Evolutionary conservation across 169 alveolate species (phyloP).

Genomic region (Pseudocohnilembus persalinus): DNA sequence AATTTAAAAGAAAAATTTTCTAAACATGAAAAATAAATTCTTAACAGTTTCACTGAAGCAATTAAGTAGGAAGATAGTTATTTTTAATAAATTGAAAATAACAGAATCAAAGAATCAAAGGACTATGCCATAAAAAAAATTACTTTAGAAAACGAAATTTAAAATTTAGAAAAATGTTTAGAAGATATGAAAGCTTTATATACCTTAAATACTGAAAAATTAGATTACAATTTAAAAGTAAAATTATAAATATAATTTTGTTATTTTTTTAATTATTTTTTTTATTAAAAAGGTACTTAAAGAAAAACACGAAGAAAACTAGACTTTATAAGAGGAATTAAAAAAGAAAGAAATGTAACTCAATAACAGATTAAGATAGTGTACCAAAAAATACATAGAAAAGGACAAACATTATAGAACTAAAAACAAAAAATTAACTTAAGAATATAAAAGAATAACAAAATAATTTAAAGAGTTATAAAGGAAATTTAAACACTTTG

Average conservation of each 20-base stretch:
- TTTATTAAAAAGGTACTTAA: background rate
- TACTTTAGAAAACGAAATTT: constrained; percentile 63
- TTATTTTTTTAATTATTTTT: no score
- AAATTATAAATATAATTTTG: background rate
- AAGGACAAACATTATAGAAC: constrained; percentile 45
- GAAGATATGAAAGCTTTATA: constrained; percentile 79
- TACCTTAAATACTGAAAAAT: constrained; percentile 61
- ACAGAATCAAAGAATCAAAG: constrained; percentile 61
- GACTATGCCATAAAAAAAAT: constrained; percentile 63
- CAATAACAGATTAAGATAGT: constrained; percentile 52
- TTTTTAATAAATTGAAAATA: constrained; percentile 55
- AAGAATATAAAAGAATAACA: constrained; percentile 66
- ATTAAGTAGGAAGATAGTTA: constrained; percentile 62
- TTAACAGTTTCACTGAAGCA: constrained; percentile 43
- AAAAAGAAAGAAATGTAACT: constrained; percentile 51
- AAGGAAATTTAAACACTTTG: constrained; percentile 64
- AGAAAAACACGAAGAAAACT: constrained; percentile 60
- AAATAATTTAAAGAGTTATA: constrained; percentile 64
- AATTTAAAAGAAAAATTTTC: constrained; percentile 58
- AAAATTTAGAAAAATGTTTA: constrained; percentile 65
- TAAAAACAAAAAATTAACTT: constrained; percentile 60
- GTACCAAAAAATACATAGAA: constrained; percentile 31
- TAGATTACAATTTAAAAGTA: constrained; percentile 64
- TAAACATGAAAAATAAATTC: constrained; percentile 51
- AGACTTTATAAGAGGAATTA: constrained; percentile 42